Conservation (phyloP, 805 yeast genomes). For the Barnettozyma salicaria region DNA sequence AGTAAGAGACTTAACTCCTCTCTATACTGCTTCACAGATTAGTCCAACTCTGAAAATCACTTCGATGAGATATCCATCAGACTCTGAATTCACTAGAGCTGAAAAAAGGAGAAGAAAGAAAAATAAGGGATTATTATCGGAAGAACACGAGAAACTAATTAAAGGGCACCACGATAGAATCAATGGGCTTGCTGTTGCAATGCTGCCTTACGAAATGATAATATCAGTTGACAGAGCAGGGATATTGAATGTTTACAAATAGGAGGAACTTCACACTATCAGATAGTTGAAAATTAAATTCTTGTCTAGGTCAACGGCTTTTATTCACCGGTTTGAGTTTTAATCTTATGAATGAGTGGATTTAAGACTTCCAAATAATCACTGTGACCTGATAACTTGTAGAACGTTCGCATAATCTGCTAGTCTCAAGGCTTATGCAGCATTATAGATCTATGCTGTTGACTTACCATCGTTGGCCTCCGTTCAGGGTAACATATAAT, state of each 20-base stretch:
- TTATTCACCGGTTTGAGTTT: too few relatives aligned
- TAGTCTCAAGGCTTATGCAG: too few relatives aligned
- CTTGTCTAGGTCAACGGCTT: too few relatives aligned
- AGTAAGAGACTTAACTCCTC: conserved; percentile 10
- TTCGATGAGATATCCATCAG: conserved; percentile 30
- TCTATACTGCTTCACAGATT: conserved; percentile 27
- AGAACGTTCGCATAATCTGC: too few relatives aligned
- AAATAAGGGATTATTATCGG: conserved; percentile 32
- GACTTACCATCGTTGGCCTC: too few relatives aligned
- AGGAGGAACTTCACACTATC: too few relatives aligned
- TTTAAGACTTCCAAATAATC: too few relatives aligned
- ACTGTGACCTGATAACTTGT: too few relatives aligned
- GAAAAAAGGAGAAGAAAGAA: conserved; percentile 19
- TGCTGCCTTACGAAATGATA: conserved; percentile 52
- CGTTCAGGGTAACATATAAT: too few relatives aligned
- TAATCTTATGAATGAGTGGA: too few relatives aligned
- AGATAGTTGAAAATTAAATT: too few relatives aligned
- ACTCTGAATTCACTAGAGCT: conserved; percentile 8
- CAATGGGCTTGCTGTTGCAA: conserved; percentile 40
- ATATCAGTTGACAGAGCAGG: conserved; percentile 67
- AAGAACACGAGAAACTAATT: conserved; percentile 38
- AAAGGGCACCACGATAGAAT: conserved; percentile 47
- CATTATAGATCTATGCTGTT: too few relatives aligned
- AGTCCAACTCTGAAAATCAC: conserved; percentile 36
- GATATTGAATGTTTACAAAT: conserved; percentile 51